phyloP scores from a whole-genome alignment of 371 early-diverging fungal genomes.

The Mucor racemosus region DNA sequence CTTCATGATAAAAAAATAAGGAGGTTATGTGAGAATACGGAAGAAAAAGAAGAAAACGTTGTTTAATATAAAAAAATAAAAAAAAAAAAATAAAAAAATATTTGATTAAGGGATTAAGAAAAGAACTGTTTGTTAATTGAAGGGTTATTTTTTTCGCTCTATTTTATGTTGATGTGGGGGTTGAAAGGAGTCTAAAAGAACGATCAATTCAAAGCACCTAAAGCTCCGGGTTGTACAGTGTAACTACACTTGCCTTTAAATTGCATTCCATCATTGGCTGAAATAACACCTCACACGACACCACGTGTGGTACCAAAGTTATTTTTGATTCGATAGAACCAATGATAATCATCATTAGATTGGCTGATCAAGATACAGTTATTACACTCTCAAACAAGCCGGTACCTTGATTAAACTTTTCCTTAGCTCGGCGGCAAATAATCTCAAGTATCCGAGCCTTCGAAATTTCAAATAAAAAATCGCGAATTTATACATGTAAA shows the following conservation, averaged over 20 bases:
- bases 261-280: constrained; percentile 11
- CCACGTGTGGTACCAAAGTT: constrained; percentile 28
- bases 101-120: constrained; percentile 7
- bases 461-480: neutral
- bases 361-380: constrained; percentile 12
- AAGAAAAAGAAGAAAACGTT: constrained; percentile 11
- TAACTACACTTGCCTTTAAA: constrained; percentile 5
- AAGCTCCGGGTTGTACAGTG: constrained; percentile 12
- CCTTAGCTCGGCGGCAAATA: neutral
- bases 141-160: neutral
- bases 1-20: constrained; percentile 66
- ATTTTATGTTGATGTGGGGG: constrained; percentile 7
- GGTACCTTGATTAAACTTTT: constrained; percentile 3
- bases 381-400: neutral
- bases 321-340: constrained; percentile 24
- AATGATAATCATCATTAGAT: constrained; percentile 7
- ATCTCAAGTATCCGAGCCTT: neutral
- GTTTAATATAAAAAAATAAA: constrained; percentile 4
- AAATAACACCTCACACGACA: constrained; percentile 26
- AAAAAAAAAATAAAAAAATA: no score
- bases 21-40: constrained; percentile 2
- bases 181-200: constrained; percentile 11
- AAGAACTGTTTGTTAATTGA: constrained; percentile 14
- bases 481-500: neutral
- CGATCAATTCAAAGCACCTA: constrained; percentile 8